Evolutionary conservation across 148 eudicot species (phyloP).

Genomic region (Linanthus parryae): DNA sequence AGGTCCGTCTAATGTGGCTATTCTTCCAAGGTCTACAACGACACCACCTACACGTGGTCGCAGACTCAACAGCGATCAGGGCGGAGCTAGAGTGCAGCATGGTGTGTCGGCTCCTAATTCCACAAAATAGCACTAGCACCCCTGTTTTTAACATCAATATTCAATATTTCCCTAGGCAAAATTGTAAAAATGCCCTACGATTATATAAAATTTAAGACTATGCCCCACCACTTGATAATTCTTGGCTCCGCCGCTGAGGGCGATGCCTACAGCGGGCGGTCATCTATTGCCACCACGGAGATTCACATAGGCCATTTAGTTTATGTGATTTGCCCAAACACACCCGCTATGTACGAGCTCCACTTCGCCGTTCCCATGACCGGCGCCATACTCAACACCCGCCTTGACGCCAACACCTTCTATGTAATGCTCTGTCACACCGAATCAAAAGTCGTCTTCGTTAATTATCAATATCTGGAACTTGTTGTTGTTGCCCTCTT

Average conservation of each 20-base stretch:
- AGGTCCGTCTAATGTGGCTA: too few species aligned
- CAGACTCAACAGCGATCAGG: slow-evolving; percentile 4
- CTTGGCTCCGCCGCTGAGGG: too few species aligned
- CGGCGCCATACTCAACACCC: slow-evolving; percentile 6
- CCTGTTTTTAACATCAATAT: too few species aligned
- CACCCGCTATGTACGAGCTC: slow-evolving; percentile 6
- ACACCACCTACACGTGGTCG: slow-evolving; percentile 6
- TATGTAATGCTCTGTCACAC: slow-evolving; percentile 1
- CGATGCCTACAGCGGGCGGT: slow-evolving; percentile 1
- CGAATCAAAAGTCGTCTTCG: slow-evolving; percentile 6
- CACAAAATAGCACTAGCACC: too few species aligned
- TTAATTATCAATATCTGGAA: neutral
- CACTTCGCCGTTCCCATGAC: slow-evolving; percentile 8
- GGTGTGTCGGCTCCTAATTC: too few species aligned
- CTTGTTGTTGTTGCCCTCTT: slow-evolving; percentile 2
- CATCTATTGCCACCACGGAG: slow-evolving; percentile 1
- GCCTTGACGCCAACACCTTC: neutral
- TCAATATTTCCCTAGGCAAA: too few species aligned
- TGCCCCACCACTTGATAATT: too few species aligned
- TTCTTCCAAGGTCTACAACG: slow-evolving; percentile 2
- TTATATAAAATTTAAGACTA: too few species aligned
- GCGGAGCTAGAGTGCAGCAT: too few species aligned
- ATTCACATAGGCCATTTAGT: neutral
- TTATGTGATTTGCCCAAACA: slow-evolving; percentile 3
- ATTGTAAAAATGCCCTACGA: too few species aligned